Conservation (phyloP, 2,329 filamentous ascomycete species). For the Hypoxylon sp. region DNA sequence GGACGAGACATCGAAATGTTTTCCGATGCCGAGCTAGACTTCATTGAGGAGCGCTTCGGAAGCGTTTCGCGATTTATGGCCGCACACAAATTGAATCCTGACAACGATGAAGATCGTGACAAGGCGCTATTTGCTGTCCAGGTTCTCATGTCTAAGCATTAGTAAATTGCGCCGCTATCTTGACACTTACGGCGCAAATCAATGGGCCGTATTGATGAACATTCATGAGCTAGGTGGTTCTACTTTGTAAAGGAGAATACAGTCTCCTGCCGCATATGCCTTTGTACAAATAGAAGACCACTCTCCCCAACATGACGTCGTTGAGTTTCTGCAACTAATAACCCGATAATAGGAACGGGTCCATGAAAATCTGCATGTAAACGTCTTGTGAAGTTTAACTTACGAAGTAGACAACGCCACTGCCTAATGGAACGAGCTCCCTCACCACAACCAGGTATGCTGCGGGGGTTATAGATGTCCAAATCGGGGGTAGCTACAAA, state of each 20-base stretch:
- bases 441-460: not conserved
- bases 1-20: not conserved
- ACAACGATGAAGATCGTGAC: not conserved
- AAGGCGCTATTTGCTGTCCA: not conserved
- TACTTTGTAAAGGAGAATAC: too few relatives aligned
- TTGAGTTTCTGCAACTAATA: too few relatives aligned
- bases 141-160: not conserved
- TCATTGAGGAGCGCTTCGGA: not conserved
- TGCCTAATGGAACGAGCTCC: not conserved
- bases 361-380: not conserved
- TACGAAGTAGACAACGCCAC: not conserved
- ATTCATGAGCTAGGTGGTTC: too few relatives aligned
- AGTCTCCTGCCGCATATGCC: too few relatives aligned
- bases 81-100: not conserved
- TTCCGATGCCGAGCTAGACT: not conserved
- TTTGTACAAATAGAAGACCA: too few relatives aligned
- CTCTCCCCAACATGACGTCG: too few relatives aligned
- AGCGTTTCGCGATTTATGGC: not conserved
- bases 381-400: not conserved
- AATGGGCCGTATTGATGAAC: too few relatives aligned
- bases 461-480: not conserved
- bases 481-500: slow-evolving; percentile 13
- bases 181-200: not conserved
- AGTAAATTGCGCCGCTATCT: not conserved
- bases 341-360: too few relatives aligned